Base-by-base conservation (phyloP, 345 rosid species). In the Trapa bicornis region DNA sequence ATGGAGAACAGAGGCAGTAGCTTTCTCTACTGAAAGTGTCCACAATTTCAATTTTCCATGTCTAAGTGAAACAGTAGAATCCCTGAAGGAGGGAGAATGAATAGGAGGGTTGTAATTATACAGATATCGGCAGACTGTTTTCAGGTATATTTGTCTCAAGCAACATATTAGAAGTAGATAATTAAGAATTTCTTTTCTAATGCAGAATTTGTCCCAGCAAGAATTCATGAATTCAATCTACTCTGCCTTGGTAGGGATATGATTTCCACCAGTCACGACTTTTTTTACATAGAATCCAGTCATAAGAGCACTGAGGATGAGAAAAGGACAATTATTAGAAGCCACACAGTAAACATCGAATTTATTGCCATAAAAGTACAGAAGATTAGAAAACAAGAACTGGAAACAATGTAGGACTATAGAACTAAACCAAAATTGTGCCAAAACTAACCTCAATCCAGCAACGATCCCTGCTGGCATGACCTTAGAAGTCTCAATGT, bases 401-500 rank as follows among this genome's bases (percentile, higher is more conserved):
- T 7, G 32, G 36, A 41, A 42, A 61, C 32, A 0, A 14, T 15
- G 42, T 32, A 4, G n/a, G 8, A 47, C 35, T 47, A 78, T 79
- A 86, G 79, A 83, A 82, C 54, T 57, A 75, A 60, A 89, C 80
- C 91, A 87, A 32, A 57, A 32, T 58, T 11, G 48, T 84, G 83
- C 70, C 79, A 85, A 78, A 87, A 68, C 37, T 17, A 73, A 86
- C 99, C 99, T 89, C 80, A 91, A 79, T 67, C 80, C 99, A 9
- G 91, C 96, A 48, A 94, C 80, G 64, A 94, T 65, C 72, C 93
- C 99, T 68, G 99, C 91, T 9, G 99, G 99, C 97, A 94, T 91
- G 65, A 94, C 76, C 83, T 91, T 91, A 15, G 87, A 83, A 54
- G 99, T 91, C 42, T 86, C 82, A 68, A 86, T 62, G 71, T 89